Evolutionary conservation across 1,284 basidiomycete species (phyloP).

Genomic region (Chiua sp.): DNA sequence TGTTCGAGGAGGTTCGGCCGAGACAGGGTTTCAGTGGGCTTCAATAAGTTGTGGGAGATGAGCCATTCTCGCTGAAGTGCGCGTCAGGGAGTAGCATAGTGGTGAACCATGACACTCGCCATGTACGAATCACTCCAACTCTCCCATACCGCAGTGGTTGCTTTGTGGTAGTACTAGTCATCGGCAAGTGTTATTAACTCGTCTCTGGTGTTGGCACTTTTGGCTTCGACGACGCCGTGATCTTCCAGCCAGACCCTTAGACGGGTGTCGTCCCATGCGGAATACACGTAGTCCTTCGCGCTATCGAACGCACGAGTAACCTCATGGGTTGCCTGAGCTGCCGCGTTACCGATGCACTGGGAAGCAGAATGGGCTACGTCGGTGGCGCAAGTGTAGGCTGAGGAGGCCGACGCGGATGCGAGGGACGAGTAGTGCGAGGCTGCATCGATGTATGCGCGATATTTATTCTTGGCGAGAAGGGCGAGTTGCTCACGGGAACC

Average conservation of each 20-base stretch:
- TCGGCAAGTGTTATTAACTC: slow-evolving; percentile 74
- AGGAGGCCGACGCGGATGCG: slow-evolving; percentile 64
- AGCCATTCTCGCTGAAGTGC: slow-evolving; percentile 78
- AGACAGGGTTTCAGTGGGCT: slow-evolving; percentile 22
- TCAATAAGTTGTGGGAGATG: slow-evolving; percentile 62
- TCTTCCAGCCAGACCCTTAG: slow-evolving; percentile 75
- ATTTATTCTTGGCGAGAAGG: slow-evolving; percentile 77
- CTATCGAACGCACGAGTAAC: slow-evolving; percentile 67
- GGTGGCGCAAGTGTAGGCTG: slow-evolving; percentile 44
- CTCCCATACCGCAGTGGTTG: slow-evolving; percentile 72
- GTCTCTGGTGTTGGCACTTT: slow-evolving; percentile 64
- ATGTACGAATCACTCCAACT: slow-evolving; percentile 89
- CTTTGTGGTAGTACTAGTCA: slow-evolving; percentile 68
- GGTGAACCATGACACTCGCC: slow-evolving; percentile 46
- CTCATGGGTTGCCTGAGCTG: slow-evolving; percentile 61
- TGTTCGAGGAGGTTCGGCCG: slow-evolving; percentile 72
- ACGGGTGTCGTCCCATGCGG: slow-evolving; percentile 83
- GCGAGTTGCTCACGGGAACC: slow-evolving; percentile 82
- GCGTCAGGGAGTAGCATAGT: background rate
- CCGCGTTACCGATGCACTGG: slow-evolving; percentile 46
- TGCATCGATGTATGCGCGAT: slow-evolving; percentile 60
- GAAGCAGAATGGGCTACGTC: slow-evolving; percentile 46
- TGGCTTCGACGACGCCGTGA: slow-evolving; percentile 74
- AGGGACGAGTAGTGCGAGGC: slow-evolving; percentile 55
- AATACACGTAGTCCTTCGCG: slow-evolving; percentile 86